Base-by-base conservation (phyloP, 805 yeast genomes). In the Candida awuae region DNA sequence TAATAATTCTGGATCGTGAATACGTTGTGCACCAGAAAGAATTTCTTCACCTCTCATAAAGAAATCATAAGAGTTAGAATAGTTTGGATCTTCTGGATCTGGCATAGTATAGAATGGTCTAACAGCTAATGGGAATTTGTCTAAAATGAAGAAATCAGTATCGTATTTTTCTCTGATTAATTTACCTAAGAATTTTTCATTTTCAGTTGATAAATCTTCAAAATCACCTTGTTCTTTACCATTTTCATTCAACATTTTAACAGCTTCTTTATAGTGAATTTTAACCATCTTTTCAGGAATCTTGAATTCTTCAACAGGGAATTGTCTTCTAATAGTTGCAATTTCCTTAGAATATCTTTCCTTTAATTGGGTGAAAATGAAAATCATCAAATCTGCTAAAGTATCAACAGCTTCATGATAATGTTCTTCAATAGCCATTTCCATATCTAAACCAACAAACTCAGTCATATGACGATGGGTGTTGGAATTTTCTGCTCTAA, bases 41-140 rank as follows among this genome's bases (percentile, higher is more conserved):
- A 92, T 92, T 68, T 92, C 99, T 70, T 92, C 98, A 61, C 99
- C 99, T 71, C 98, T 83, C 98, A 92, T 92, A 75, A 92, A 92
- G 80, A 92, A 92, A 69, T 92, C 98, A 61, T 90, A 92, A 16
- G 97, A 90, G 77, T 92, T 92, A 48, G 97, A 88, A 69, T 88
- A 88, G 53, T 81, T 73, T 48, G 95, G 77, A 67, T 92, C 88
- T 56, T 77, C 81, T 15, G 97, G 73, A 62, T 87, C 96, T 46
- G 98, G 97, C 98, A 92, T 92, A 35, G 99, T 92, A 75, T 92
- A 92, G 76, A 92, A 92, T 42, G 99, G 99, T 72, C 99, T 81
- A 40, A 88, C 76, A 22, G 85, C 92, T 58, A 87, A 72, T 55
- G 99, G 99, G 84, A 92, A 92, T 66, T 92, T 92, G 73, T 92